These are phyloP conservation scores for Candida tetrigidarum DNA, from an alignment of 1,139 yeast genomes.

Conservation along the genomic window DNA sequence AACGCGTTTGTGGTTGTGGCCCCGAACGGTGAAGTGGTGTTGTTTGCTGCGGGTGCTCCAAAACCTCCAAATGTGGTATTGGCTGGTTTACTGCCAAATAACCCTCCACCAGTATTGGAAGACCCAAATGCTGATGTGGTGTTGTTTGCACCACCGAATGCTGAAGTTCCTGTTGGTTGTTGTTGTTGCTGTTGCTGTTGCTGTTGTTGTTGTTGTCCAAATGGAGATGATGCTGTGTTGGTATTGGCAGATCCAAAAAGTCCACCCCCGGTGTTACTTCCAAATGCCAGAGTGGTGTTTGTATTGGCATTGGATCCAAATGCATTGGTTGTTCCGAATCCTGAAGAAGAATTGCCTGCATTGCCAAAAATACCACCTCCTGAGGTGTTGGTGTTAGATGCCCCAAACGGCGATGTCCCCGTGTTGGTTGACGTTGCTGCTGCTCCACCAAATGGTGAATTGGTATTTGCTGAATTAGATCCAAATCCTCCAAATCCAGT, in stretches of 20 bases:
- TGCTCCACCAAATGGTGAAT: constrained; percentile 34
- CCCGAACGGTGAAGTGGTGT: constrained; percentile 28
- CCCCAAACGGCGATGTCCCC: constrained; percentile 42
- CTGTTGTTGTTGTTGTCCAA: constrained; percentile 19
- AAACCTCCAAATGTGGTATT: constrained; percentile 26
- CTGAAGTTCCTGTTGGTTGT: constrained; percentile 10
- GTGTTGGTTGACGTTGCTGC: constrained; percentile 19
- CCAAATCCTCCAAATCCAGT: constrained; percentile 73
- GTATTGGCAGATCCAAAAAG: constrained; percentile 28
- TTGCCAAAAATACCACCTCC: constrained; percentile 18
- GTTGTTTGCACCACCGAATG: constrained; percentile 22
- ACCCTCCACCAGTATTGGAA: constrained; percentile 26
- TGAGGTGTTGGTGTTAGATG: constrained; percentile 19
- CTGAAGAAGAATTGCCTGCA: constrained; percentile 17
- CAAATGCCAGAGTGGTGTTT: constrained; percentile 18
- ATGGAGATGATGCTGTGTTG: constrained; percentile 24
- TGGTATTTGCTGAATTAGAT: constrained; percentile 28
- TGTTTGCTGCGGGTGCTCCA: constrained; percentile 26
- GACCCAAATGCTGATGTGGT: constrained; percentile 25
- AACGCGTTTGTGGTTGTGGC: constrained; percentile 23
- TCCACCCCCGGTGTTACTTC: constrained; percentile 30
- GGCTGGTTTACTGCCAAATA: constrained; percentile 32
- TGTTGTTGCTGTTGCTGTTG: constrained; percentile 9
- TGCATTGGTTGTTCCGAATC: constrained; percentile 21
- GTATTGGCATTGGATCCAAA: constrained; percentile 21